Conservation (phyloP, 768 basidiomycete species). For the Arthromyces matolae region DNA sequence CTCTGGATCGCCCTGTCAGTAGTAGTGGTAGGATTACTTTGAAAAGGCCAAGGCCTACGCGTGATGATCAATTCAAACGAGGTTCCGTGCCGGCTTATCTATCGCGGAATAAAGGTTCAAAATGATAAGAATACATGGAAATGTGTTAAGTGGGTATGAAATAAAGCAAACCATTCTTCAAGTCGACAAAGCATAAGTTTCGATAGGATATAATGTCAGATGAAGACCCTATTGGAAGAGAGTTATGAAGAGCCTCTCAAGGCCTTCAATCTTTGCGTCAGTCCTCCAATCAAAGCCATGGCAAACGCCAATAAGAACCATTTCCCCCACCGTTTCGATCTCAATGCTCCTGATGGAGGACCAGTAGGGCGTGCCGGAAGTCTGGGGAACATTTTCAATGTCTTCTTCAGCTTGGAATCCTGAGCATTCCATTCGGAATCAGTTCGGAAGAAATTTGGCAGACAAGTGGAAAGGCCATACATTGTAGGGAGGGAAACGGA, state of each 20-base stretch:
- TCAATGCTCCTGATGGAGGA: constrained; percentile 28
- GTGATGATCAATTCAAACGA: too few relatives aligned
- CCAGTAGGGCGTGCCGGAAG: constrained; percentile 45
- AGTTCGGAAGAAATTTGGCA: not conserved
- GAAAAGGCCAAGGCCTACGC: too few relatives aligned
- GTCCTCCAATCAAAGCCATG: constrained; percentile 38
- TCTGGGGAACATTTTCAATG: constrained; percentile 24
- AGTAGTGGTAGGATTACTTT: too few relatives aligned
- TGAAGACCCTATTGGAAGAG: not conserved
- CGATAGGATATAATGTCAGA: too few relatives aligned
- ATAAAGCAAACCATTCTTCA: not conserved
- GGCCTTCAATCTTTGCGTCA: constrained; percentile 38
- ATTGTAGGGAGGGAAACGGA: constrained; percentile 63
- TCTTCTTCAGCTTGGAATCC: constrained; percentile 30
- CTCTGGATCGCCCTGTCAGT: too few relatives aligned
- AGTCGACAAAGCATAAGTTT: not conserved
- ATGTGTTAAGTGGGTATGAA: not conserved
- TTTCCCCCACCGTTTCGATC: constrained; percentile 36
- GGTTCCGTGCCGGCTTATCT: too few relatives aligned
- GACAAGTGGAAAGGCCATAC: constrained; percentile 22
- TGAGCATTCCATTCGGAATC: too few relatives aligned
- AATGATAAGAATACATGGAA: not conserved
- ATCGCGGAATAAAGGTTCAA: too few relatives aligned
- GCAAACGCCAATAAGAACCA: constrained; percentile 48
- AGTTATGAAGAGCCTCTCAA: constrained; percentile 8